These are phyloP conservation scores for Gossypium schwendimanii DNA, from an alignment of 441 rosid genomes.

Conservation along the genomic window DNA sequence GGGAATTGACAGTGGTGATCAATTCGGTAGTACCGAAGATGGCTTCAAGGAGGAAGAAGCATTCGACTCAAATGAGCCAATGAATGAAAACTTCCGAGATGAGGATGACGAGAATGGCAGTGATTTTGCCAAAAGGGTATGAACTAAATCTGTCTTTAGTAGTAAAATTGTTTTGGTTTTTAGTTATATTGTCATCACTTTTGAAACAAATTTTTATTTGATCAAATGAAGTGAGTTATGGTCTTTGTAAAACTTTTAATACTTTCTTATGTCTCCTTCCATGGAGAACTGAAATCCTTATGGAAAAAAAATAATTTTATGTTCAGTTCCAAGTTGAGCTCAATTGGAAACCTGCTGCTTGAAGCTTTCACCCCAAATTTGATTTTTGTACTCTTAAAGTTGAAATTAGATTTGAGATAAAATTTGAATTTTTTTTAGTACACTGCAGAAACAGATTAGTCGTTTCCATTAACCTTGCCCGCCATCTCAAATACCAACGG, in stretches of 20 bases:
- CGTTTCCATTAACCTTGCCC: no score
- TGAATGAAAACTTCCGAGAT: background rate
- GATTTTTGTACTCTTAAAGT: background rate
- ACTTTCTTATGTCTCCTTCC: background rate
- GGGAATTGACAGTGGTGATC: background rate
- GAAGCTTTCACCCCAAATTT: background rate
- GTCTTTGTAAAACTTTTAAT: background rate
- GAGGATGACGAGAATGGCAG: background rate
- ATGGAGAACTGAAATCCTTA: background rate
- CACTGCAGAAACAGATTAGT: no score
- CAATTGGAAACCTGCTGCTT: no score
- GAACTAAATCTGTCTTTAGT: background rate
- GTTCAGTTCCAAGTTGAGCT: background rate
- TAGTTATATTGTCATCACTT: background rate
- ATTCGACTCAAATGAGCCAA: background rate
- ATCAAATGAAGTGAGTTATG: background rate
- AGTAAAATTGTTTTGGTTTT: background rate
- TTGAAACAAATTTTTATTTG: background rate
- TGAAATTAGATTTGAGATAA: background rate
- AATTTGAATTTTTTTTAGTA: background rate
- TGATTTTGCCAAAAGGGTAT: background rate
- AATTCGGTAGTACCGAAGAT: background rate
- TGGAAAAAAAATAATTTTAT: background rate
- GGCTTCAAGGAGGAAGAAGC: background rate
- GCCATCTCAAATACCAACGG: no score